These are phyloP conservation scores for Didymella glomerata DNA, from an alignment of 2,329 filamentous ascomycete species.

Conservation along the genomic window DNA sequence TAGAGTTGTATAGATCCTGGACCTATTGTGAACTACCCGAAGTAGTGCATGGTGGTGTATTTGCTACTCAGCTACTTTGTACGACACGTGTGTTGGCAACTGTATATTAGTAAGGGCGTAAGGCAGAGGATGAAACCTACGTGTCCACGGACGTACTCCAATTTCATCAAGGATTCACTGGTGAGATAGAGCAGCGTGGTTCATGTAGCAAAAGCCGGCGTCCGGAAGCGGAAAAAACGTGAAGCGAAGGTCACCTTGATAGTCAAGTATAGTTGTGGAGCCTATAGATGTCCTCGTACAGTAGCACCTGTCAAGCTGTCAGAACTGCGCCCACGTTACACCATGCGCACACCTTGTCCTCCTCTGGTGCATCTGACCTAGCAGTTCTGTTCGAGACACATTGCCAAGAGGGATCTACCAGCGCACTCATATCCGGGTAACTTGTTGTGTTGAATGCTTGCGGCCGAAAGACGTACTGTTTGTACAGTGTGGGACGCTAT, in stretches of 20 bases:
- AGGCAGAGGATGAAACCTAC: not conserved
- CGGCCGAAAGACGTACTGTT: not conserved
- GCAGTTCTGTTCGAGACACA: constrained; percentile 7
- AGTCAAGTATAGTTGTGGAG: constrained; percentile 1
- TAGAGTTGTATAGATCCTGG: not conserved
- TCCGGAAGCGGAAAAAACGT: not conserved
- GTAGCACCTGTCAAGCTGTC: constrained; percentile 40
- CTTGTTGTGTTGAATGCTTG: not conserved
- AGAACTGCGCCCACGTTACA: constrained; percentile 23
- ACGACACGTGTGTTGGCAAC: constrained; percentile 12
- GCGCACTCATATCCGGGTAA: not conserved
- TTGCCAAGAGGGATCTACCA: constrained; percentile 10
- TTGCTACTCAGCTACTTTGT: not conserved
- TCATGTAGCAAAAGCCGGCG: not conserved
- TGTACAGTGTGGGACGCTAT: not conserved
- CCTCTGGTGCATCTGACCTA: constrained; percentile 26
- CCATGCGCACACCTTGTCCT: constrained; percentile 2
- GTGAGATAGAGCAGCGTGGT: not conserved
- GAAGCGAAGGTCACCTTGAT: not conserved
- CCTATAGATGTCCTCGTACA: constrained; percentile 27
- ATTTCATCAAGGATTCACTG: not conserved
- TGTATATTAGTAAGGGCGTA: not conserved
- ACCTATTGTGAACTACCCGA: not conserved
- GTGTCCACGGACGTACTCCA: not conserved
- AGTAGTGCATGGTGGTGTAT: not conserved